These are phyloP conservation scores for Uromyces viciae-fabae DNA, from an alignment of 1,284 basidiomycete genomes.

Conservation along the genomic window DNA sequence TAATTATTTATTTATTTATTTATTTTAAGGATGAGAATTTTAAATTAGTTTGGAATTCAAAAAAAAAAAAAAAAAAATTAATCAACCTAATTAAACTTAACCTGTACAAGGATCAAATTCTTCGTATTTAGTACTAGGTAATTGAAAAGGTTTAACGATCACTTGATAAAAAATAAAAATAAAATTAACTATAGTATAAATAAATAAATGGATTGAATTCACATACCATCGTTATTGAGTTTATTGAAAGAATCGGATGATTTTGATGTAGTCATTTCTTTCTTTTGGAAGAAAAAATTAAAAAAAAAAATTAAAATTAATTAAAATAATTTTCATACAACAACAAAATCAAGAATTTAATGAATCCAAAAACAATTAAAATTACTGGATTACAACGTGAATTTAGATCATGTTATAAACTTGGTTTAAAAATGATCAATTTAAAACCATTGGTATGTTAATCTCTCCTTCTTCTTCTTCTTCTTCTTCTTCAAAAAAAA, in stretches of 20 bases:
- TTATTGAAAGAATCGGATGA: neutral
- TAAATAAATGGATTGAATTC: no score
- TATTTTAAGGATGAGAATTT: neutral
- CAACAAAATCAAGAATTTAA: neutral
- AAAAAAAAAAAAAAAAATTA: no score
- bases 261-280: neutral
- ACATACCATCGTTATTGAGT: no score
- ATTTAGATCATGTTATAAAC: neutral
- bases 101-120: conserved; percentile 18
- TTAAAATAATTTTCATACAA: neutral
- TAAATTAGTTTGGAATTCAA: neutral
- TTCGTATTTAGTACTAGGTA: conserved; percentile 15
- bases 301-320: neutral
- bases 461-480: neutral
- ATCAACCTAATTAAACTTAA: neutral
- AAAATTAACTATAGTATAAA: no score
- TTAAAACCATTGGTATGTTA: conserved; percentile 14
- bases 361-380: neutral
- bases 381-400: conserved; percentile 23
- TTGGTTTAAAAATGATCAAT: conserved; percentile 13
- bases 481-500: neutral
- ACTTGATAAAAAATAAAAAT: neutral
- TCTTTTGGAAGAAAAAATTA: neutral
- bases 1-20: neutral
- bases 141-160: neutral